phyloP scores from a whole-genome alignment of 352 stramenopile species.

The Thalassiosira mediterranea region DNA sequence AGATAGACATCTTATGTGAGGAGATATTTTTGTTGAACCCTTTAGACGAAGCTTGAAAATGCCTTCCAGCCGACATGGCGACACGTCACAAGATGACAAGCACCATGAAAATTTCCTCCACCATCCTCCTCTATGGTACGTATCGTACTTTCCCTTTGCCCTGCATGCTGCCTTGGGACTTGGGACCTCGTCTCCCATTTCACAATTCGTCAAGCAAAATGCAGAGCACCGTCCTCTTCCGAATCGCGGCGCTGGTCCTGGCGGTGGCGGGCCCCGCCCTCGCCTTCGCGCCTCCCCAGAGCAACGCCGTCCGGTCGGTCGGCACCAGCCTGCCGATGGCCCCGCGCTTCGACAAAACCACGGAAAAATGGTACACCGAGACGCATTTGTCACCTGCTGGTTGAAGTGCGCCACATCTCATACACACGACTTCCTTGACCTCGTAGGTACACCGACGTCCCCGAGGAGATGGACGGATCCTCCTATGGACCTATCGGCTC shows the following conservation, averaged over 20 bases:
- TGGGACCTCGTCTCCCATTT: background rate
- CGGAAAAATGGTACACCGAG: conserved; percentile 45
- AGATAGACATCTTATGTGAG: too few relatives aligned
- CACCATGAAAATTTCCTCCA: too few relatives aligned
- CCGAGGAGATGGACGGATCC: conserved; percentile 44
- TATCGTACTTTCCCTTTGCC: too few relatives aligned
- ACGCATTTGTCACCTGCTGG: conserved; percentile 71
- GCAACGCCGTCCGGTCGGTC: background rate
- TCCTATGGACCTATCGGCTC: conserved; percentile 56
- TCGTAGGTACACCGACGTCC: conserved; percentile 85
- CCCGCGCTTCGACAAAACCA: conserved; percentile 47
- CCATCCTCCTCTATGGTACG: too few relatives aligned
- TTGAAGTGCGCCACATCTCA: conserved; percentile 83
- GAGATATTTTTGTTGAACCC: too few relatives aligned
- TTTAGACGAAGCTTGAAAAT: too few relatives aligned
- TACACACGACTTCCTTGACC: conserved; percentile 93
- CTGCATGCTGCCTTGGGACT: background rate
- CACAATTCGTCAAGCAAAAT: background rate
- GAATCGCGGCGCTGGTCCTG: background rate
- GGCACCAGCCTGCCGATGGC: background rate
- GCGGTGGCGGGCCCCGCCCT: background rate
- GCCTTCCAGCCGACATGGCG: too few relatives aligned
- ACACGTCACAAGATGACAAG: too few relatives aligned
- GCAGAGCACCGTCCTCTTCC: background rate
- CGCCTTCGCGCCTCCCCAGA: conserved; percentile 4